Base-by-base conservation (phyloP, 73 alveolate species). In the Paramecium caudatum region DNA sequence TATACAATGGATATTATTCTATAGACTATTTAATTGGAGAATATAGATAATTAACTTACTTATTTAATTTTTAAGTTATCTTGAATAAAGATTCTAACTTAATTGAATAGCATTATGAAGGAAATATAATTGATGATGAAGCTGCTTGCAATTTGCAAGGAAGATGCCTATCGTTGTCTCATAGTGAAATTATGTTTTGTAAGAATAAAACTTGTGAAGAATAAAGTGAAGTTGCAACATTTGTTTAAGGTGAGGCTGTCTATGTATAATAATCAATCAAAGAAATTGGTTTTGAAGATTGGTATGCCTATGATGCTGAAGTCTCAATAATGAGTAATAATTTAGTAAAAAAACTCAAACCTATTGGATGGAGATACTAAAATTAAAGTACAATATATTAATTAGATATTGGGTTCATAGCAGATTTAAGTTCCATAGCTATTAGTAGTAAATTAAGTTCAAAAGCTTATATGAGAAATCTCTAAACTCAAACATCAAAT, bases 1-100 rank as follows among this genome's bases (percentile, higher is more conserved):
- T 55, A 55, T 55, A 55, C n/a, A 55, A 55, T 55, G 80, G 80
- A 55, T 55, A 27, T 55, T 55, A 55, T 43, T 27, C 80, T 27
- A 55, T 55, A 5, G 13, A 55, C 30, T 55, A 55, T 55, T 55
- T 25, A 9, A 43, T 55, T 3, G 30, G 30, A 55, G n/a, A 55
- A 27, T 55, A 55, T 55, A 8, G 10, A 55, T 27, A 27, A 27
- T 0, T 55, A 10, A 27, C 8, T 10, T 55, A 55, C 7, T 27
- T 55, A 43, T 55, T 55, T 55, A 43, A 55, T 55, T 55, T 55
- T 55, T 21, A 55, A 55, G 30, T 55, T 55, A 43, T 55, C 0
- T 12, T 55, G 1, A 43, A 55, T 23, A 55, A 55, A 27, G 30
- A 4, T 23, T 1, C 23, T 1, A 21, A 55, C 12, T 23, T 55